Percentiles rank a stretch among this genome's conserved stretches.
phyloP scores from a whole-genome alignment of 768 basidiomycete species.

The Tricholoma flavovirens region DNA sequence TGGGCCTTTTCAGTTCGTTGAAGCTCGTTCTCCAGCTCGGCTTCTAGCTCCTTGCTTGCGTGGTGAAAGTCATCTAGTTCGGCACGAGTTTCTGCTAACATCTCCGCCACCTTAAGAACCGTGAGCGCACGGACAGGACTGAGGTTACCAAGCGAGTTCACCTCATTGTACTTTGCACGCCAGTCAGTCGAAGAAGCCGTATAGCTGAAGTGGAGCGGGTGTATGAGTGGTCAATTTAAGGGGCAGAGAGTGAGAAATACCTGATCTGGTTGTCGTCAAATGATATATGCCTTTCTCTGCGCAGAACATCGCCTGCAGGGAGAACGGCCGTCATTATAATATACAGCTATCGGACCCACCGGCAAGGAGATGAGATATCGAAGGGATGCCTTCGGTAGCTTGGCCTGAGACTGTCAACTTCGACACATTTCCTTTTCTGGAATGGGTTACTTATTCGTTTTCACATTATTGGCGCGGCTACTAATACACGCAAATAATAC shows the following conservation, averaged over 20 bases:
- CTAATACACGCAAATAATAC: no score
- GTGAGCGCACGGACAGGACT: conserved; percentile 5
- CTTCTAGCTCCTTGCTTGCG: conserved; percentile 86
- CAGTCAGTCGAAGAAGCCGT: conserved; percentile 56
- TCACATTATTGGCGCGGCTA: no score
- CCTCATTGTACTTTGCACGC: conserved; percentile 75
- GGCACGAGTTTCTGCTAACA: conserved; percentile 76
- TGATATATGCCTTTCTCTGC: conserved; percentile 55
- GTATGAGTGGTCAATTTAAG: conserved; percentile 13
- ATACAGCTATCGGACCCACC: conserved; percentile 4
- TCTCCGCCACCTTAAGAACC: conserved; percentile 55
- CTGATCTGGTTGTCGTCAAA: conserved; percentile 61
- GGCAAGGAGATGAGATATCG: conserved; percentile 9
- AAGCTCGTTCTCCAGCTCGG: conserved; percentile 88
- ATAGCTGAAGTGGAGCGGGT: conserved; percentile 36
- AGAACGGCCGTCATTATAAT: conserved; percentile 59
- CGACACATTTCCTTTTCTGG: conserved; percentile 2
- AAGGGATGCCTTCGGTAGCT: conserved; percentile 5
- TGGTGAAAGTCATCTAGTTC: conserved; percentile 87
- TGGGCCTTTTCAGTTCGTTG: conserved; percentile 83
- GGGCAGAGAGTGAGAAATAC: conserved; percentile 29
- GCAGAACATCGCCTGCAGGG: conserved; percentile 50
- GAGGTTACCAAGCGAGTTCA: conserved; percentile 16
- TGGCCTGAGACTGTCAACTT: conserved; percentile 7
- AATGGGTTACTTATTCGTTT: not conserved